phyloP scores from a whole-genome alignment of 441 rosid genomes.

The Adansonia gregorii region DNA sequence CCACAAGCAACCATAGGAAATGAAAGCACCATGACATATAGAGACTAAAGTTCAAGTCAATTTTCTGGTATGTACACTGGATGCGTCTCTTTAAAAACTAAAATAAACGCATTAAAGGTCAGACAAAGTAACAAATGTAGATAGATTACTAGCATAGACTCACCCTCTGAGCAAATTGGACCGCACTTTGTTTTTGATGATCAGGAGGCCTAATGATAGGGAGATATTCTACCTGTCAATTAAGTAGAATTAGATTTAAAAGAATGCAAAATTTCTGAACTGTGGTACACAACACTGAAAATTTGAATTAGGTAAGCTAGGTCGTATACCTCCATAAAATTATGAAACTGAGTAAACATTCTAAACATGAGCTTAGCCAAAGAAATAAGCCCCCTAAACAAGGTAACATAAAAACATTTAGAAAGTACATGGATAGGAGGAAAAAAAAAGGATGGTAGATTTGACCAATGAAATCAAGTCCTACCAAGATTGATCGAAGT shows the following conservation, averaged over 20 bases:
- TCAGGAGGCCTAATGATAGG: conserved; percentile 73
- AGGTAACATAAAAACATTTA: conserved; percentile 20
- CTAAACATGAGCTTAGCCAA: conserved; percentile 85
- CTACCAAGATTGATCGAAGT: conserved; percentile 98
- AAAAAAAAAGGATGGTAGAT: neutral
- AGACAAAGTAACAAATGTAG: conserved; percentile 17
- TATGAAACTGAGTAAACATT: conserved; percentile 98
- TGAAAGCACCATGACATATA: neutral
- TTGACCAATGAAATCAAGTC: conserved; percentile 29
- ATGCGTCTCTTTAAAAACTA: neutral
- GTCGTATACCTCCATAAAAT: conserved; percentile 84
- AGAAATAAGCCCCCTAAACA: conserved; percentile 78
- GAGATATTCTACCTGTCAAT: conserved; percentile 83
- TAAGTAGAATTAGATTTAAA: conserved; percentile 24
- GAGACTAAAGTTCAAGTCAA: neutral
- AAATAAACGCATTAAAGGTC: neutral
- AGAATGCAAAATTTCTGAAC: neutral
- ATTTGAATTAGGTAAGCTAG: conserved; percentile 15
- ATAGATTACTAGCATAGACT: conserved; percentile 39
- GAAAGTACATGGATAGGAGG: neutral
- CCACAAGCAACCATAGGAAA: conserved; percentile 4
- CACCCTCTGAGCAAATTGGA: conserved; percentile 77
- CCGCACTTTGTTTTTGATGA: conserved; percentile 68
- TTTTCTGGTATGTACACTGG: neutral
- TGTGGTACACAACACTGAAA: conserved; percentile 7